A percentile compares a stretch with the other conserved stretches of the same genome.
These are phyloP conservation scores for Moricandia moricandioides DNA, from an alignment of 345 rosid species.

Conservation along the genomic window DNA sequence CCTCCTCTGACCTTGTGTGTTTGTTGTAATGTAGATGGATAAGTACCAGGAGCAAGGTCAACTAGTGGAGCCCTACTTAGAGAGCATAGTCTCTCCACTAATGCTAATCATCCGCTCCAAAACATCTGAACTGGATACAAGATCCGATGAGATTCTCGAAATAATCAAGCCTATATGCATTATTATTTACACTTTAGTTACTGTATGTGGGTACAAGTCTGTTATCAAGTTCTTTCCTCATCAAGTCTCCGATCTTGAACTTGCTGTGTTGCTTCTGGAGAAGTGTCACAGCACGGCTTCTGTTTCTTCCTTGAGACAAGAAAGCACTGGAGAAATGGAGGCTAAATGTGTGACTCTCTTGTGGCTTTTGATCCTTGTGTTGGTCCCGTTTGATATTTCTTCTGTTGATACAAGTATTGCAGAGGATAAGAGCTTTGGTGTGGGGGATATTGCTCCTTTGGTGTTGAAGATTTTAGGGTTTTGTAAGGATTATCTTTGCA, in stretches of 20 bases:
- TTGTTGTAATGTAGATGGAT: constrained; percentile 57
- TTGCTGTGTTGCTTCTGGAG: constrained; percentile 81
- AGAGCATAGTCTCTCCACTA: constrained; percentile 74
- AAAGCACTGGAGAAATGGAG: constrained; percentile 98
- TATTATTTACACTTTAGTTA: constrained; percentile 73
- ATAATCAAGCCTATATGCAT: constrained; percentile 77
- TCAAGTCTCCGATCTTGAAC: constrained; percentile 88
- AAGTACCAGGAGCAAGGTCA: constrained; percentile 93
- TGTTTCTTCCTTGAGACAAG: constrained; percentile 65
- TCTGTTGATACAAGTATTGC: constrained; percentile 82
- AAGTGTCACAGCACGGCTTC: constrained; percentile 67
- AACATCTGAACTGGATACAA: constrained; percentile 48
- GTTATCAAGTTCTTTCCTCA: constrained; percentile 89
- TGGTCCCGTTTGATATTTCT: constrained; percentile 92
- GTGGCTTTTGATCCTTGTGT: constrained; percentile 91
- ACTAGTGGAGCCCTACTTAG: constrained; percentile 83
- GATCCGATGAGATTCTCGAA: constrained; percentile 53
- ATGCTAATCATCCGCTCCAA: constrained; percentile 69
- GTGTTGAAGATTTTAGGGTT: constrained; percentile 69
- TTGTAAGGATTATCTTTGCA: constrained; percentile 83
- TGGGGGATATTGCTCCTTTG: constrained; percentile 62
- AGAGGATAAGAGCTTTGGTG: constrained; percentile 36
- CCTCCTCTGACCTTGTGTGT: background rate
- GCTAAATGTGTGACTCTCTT: constrained; percentile 77
- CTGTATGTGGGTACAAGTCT: constrained; percentile 88